A percentile compares a stretch with the other conserved stretches of the same genome.
These are phyloP conservation scores for Termitomyces sp. DNA, from an alignment of 768 basidiomycete genomes.

Conservation along the genomic window DNA sequence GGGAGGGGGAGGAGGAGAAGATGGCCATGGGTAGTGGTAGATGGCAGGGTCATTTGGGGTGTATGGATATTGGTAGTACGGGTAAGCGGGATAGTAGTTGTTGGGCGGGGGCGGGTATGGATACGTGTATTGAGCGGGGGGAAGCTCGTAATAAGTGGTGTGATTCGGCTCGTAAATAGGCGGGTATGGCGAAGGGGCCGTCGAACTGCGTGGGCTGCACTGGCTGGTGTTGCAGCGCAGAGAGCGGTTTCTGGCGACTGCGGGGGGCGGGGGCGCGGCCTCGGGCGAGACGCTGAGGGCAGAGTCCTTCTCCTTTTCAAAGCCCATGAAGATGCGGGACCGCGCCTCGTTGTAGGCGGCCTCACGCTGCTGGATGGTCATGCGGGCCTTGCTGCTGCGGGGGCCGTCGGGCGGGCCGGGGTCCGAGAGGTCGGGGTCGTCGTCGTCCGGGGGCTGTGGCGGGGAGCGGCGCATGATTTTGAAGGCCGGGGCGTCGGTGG, in stretches of 20 bases:
- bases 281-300: too few relatives aligned
- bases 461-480: conserved; percentile 79
- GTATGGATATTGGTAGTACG: conserved; percentile 36
- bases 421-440: conserved; percentile 78
- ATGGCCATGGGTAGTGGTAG: conserved; percentile 37
- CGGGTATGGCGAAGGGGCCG: conserved; percentile 66
- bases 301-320: conserved; percentile 71
- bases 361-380: conserved; percentile 82
- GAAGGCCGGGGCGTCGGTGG: conserved; percentile 66
- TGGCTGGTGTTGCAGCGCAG: too few relatives aligned
- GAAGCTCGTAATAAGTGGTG: conserved; percentile 22
- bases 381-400: conserved; percentile 58
- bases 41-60: conserved; percentile 25
- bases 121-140: conserved; percentile 42
- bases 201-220: conserved; percentile 59
- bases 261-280: too few relatives aligned
- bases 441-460: conserved; percentile 66
- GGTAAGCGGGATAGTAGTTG: conserved; percentile 35
- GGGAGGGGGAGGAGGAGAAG: conserved; percentile 21
- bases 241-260: conserved; percentile 36
- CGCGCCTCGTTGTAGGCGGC: conserved; percentile 88
- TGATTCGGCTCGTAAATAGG: conserved; percentile 59
- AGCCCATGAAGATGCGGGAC: conserved; percentile 80
- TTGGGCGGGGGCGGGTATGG: conserved; percentile 41
- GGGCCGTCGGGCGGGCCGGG: conserved; percentile 41